Evolutionary conservation across 305 asterid species (phyloP), one percentile per base, ranked within the genome.

Genomic region (Fraxinus angustifolia): DNA sequence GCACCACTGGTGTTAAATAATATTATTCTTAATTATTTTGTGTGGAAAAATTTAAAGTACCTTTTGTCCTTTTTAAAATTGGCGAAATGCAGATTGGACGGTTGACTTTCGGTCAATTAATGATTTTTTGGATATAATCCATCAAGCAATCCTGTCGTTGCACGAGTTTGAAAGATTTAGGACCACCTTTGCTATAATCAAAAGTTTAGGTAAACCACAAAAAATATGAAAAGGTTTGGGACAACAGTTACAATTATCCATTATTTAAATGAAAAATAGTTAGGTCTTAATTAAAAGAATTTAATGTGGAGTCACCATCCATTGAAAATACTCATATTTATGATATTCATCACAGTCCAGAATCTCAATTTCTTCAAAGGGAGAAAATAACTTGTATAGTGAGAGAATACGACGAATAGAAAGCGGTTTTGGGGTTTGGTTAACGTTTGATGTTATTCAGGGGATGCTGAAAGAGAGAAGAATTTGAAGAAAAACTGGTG

Each of bases 351-450:
- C 65, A n/a, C 4, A 6, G 65, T 5, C 65, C 26, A 53, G 65
- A 53, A 53, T n/a, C 65, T 53, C 65, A 17, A 16, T 17, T 53
- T 53, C 65, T 17, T 53, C 8, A n/a, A 53, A n/a, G 23, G n/a
- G 62, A 53, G 62, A 53, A n/a, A 1, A n/a, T 16, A n/a, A 4
- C 58, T 53, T 5, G 23, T 53, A 17, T 53, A 53, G 26, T n/a
- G 65, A 53, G 26, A n/a, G 65, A 53, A 45, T 65, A 62, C 3
- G 80, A 56, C 53, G 50, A 83, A 82, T 73, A 78, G 81, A 42
- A 78, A 12, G 67, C 31, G 58, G 76, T 45, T 76, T 78, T 82
- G 73, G 89, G 87, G 83, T 80, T 87, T 88, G 85, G 87, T n/a
- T 75, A 86, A 84, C 86, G 85, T 84, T 86, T 74, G 85, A 58